Base-by-base conservation (phyloP, 148 eudicot species). In the Drosera capensis region DNA sequence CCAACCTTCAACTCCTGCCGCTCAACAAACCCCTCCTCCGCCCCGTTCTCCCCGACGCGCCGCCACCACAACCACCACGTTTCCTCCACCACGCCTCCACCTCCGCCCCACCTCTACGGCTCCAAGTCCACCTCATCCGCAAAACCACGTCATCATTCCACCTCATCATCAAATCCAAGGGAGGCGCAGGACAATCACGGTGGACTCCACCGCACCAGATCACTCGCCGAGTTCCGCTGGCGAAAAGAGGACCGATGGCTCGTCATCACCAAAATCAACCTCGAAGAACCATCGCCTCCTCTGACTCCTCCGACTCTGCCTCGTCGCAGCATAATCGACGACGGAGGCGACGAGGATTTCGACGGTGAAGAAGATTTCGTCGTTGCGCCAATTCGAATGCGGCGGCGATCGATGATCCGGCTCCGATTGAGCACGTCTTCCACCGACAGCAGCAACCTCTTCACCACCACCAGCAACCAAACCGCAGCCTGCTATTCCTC, bases 1-100 rank as follows among this genome's bases (percentile, higher is more conserved):
- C 48, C 73, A 14, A 42, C 79, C 63, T 66, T 82, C 56, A 73
- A 83, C 14, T 76, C 77, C 1, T 83, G 95, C 67, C 82, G 92
- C 25, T 70, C 82, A 8, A 85, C 80, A 64, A 67, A 80, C 65
- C 65, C 38, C 14, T 34, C 38, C 38, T 5, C 38, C 23, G 49
- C 14, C 7, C 43, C 40, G 3, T 20, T 25, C 52, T 26, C 5
- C 39, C 37, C 7, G 25, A 23, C 13, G 43, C 25, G 3, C 59
- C 58, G 5, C 53, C 58, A 8, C 21, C 26, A 58, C 35, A 49
- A 72, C 22, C 60, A 31, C 35, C 46, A 23, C 6, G 68, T 62
- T 14, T 41, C 68, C 51, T 58, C 88, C 67, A 23, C 59, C 49
- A 73, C 75, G 60, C 57, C 62, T 72, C 13, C 59, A 76, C 9